These are phyloP conservation scores for Brasilioporus rufonigricans DNA, from an alignment of 768 basidiomycete genomes.

Conservation along the genomic window DNA sequence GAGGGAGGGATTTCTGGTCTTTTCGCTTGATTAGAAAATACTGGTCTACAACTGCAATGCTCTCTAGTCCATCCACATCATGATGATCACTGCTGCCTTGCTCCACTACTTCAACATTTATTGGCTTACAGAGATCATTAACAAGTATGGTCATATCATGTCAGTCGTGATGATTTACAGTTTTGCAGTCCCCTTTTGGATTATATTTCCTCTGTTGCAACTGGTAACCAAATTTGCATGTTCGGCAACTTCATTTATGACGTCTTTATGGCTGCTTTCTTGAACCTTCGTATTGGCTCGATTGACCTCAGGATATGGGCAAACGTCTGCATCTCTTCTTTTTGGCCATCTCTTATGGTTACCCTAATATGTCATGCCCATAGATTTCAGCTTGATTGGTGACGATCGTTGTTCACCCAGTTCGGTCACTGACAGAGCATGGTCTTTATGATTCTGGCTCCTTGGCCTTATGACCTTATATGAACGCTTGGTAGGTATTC, in stretches of 20 bases:
- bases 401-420: not conserved
- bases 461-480: conserved; percentile 93
- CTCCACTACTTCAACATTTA: conserved; percentile 82
- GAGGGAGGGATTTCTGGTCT: conserved; percentile 97
- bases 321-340: conserved; percentile 96
- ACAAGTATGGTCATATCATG: conserved; percentile 96
- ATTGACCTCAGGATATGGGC: conserved; percentile 99
- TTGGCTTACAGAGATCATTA: conserved; percentile 91
- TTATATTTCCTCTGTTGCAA: conserved; percentile 75
- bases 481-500: conserved; percentile 80
- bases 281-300: conserved; percentile 92
- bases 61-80: conserved; percentile 77
- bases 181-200: conserved; percentile 74
- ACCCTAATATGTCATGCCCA: conserved; percentile 88
- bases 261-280: conserved; percentile 92
- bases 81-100: conserved; percentile 67
- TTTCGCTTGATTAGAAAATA: conserved; percentile 91
- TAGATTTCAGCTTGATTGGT: conserved; percentile 36
- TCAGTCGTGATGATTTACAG: conserved; percentile 92
- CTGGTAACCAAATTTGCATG: conserved; percentile 85
- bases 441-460: conserved; percentile 94
- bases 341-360: conserved; percentile 84
- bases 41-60: conserved; percentile 98
- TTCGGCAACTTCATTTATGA: conserved; percentile 93
- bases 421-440: conserved; percentile 81